These are phyloP conservation scores for Hydnum rufescens DNA, from an alignment of 768 basidiomycete species.

Conservation along the genomic window DNA sequence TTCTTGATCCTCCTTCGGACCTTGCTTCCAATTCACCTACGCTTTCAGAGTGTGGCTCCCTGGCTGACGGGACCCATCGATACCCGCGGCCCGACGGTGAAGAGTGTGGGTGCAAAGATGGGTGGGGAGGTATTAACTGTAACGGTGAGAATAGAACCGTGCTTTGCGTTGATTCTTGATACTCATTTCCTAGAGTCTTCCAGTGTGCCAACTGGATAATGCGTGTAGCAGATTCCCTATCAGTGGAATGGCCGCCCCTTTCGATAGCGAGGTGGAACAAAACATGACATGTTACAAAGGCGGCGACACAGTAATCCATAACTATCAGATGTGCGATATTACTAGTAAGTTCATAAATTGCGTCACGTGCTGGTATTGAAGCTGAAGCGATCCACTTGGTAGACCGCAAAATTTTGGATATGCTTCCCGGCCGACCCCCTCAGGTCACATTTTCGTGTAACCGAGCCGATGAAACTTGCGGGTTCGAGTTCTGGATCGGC, in stretches of 20 bases:
- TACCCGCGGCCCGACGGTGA: slow-evolving; percentile 53
- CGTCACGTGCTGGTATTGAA: not conserved
- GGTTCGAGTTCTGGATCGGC: slow-evolving; percentile 98
- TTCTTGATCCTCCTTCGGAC: not conserved
- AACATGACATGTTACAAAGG: slow-evolving; percentile 92
- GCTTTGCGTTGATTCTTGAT: not conserved
- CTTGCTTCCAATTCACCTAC: slow-evolving; percentile 2
- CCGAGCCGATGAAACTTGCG: slow-evolving; percentile 38
- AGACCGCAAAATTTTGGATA: slow-evolving; percentile 92
- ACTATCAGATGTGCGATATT: slow-evolving; percentile 96
- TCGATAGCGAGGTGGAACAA: slow-evolving; percentile 15
- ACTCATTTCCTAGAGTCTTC: not conserved
- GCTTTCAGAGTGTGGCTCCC: slow-evolving; percentile 69
- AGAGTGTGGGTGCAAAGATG: slow-evolving; percentile 76
- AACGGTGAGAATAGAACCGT: slow-evolving; percentile 46
- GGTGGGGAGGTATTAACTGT: slow-evolving; percentile 94
- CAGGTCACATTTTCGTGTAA: slow-evolving; percentile 96
- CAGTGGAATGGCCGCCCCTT: not conserved
- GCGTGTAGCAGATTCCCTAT: slow-evolving; percentile 70
- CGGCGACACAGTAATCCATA: slow-evolving; percentile 82
- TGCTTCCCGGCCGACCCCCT: slow-evolving; percentile 76
- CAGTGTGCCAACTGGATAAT: slow-evolving; percentile 71
- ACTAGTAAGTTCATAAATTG: too few relatives aligned
- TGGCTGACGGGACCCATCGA: slow-evolving; percentile 76
- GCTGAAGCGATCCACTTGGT: not conserved